phyloP scores from a whole-genome alignment of 345 rosid genomes.

The Arabidopsis suecica region DNA sequence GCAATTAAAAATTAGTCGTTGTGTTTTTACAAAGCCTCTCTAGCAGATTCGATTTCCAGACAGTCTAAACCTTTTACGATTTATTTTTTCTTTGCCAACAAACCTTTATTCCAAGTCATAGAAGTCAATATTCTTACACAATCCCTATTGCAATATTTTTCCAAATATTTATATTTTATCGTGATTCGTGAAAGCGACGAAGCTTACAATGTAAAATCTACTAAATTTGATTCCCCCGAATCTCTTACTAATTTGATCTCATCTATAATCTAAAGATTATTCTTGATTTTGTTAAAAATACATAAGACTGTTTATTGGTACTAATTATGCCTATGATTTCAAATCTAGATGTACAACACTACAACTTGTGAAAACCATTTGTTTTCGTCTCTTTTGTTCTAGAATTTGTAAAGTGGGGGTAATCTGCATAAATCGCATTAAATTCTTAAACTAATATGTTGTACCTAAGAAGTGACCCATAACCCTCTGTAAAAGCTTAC shows the following conservation, averaged over 20 bases:
- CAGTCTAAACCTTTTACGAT: no score
- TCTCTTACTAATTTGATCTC: background rate
- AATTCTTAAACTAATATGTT: background rate
- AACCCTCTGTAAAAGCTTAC: background rate
- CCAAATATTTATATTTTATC: background rate
- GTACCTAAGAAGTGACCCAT: background rate
- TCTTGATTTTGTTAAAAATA: background rate
- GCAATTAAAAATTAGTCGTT: background rate
- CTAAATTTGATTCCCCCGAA: background rate
- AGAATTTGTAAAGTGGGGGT: background rate
- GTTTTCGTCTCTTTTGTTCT: background rate
- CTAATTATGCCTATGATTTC: background rate
- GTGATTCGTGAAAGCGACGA: conserved; percentile 11
- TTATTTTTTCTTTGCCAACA: no score
- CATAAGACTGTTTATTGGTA: background rate
- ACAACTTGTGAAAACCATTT: background rate
- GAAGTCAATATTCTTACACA: background rate
- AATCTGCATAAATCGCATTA: background rate
- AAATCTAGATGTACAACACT: background rate
- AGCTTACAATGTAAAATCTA: conserved; percentile 9
- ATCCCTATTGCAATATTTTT: background rate
- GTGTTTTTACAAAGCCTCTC: background rate
- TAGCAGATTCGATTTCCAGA: no score
- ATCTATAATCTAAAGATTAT: background rate
- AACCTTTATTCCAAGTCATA: background rate